These are phyloP conservation scores for Salix udensis DNA, from an alignment of 345 rosid species.

Conservation along the genomic window DNA sequence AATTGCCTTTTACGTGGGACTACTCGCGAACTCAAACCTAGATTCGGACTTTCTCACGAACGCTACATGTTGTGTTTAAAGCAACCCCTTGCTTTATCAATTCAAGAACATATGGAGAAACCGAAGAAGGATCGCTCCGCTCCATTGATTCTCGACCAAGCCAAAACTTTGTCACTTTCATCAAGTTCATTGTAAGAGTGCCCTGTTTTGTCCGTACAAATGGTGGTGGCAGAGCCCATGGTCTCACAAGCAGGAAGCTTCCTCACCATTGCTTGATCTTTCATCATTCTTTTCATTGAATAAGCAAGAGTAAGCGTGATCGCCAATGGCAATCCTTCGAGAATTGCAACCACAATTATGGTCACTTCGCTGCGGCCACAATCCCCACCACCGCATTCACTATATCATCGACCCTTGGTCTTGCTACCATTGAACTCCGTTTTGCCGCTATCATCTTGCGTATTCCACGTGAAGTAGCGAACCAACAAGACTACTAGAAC, in stretches of 20 bases:
- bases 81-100: conserved; percentile 55
- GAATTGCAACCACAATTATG: conserved; percentile 81
- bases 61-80: conserved; percentile 61
- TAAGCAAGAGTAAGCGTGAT: conserved; percentile 76
- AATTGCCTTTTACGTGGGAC: conserved; percentile 73
- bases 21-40: conserved; percentile 46
- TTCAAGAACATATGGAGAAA: conserved; percentile 35
- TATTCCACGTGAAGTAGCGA: conserved; percentile 69
- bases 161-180: conserved; percentile 66
- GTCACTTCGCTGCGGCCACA: conserved; percentile 71
- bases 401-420: conserved; percentile 45
- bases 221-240: conserved; percentile 77
- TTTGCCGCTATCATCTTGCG: conserved; percentile 49
- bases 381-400: conserved; percentile 54
- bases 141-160: conserved; percentile 38
- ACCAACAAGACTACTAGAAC: conserved; percentile 54
- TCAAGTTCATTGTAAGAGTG: conserved; percentile 64
- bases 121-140: conserved; percentile 9
- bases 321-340: conserved; percentile 76
- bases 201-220: conserved; percentile 83
- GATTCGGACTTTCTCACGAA: conserved; percentile 33
- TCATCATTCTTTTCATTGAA: conserved; percentile 82
- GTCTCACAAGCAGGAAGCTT: conserved; percentile 80
- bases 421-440: conserved; percentile 39
- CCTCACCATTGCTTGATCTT: conserved; percentile 77